Evolutionary conservation across 202 grass and related monocot genomes (phyloP), one percentile per base, ranked within the genome.

Genomic region (Zizania palustris): DNA sequence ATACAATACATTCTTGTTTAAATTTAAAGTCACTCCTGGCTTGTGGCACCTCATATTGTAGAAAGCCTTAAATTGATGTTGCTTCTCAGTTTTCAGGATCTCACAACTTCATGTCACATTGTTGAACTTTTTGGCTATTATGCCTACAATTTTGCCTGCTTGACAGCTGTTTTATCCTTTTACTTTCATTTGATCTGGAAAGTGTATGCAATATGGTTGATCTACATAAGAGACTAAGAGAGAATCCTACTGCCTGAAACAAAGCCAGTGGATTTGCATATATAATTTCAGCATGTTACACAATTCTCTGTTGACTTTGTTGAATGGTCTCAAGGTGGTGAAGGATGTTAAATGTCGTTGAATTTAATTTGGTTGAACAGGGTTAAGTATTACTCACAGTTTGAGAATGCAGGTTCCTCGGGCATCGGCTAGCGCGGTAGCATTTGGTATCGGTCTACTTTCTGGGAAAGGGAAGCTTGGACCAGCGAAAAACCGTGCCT

Each of bases 341-440:
- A 74, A 60, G 39, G 20, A 21, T 66, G n/a, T 64, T 77, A 51
- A 38, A 28, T 28, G 28, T 28, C 2, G 28, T 28, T 28, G 28
- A 28, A 35, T 72, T 19, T 65, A 59, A 43, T 60, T 35, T 21
- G 20, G 13, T 34, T 1, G 36, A 41, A 35, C 16, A 10, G 19
- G 6, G 18, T 56, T 78, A 75, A 65, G 12, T 62, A 54, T 53
- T 79, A 37, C 9, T 60, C 36, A 75, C n/a, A 76, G 40, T 76
- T 59, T 73, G 70, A 42, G 48, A 50, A 65, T 86, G 60, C 72
- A 99, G 96, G 91, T 99, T 82, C 85, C 91, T 83, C 85, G 96
- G 74, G 91, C 96, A 69, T 91, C 96, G 80, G 96, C 91, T 81
- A 99, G 96, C 67, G 96, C 96, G 9, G 89, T 99, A 69, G 89